A percentile compares a stretch with the other conserved stretches of the same genome.
These are phyloP conservation scores for Pyrenopolyporus hunteri DNA, from an alignment of 495 filamentous ascomycete species.

Conservation along the genomic window DNA sequence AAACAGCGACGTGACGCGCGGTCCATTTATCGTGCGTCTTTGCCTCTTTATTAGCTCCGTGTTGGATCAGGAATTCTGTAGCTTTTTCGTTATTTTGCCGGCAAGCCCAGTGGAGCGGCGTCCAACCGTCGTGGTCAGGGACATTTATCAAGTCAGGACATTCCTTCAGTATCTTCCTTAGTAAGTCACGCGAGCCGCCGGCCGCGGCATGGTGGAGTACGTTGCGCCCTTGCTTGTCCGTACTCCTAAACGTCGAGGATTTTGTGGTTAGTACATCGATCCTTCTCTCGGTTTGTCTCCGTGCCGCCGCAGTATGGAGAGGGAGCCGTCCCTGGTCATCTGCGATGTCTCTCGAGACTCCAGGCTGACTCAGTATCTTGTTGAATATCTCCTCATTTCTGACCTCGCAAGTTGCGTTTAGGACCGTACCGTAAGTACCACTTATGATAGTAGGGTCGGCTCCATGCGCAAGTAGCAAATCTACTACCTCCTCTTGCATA, in stretches of 20 bases:
- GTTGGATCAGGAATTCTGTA: conserved; percentile 13
- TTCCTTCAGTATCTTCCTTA: conserved; percentile 8
- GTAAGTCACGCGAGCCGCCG: neutral
- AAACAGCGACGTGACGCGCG: conserved; percentile 19
- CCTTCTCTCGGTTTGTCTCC: neutral
- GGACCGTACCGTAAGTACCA: conserved; percentile 23
- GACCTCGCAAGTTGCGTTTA: conserved; percentile 22
- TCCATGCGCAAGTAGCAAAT: conserved; percentile 31
- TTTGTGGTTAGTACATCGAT: conserved; percentile 5
- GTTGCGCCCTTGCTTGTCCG: conserved; percentile 26
- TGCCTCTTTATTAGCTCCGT: conserved; percentile 25
- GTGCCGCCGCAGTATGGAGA: conserved; percentile 20
- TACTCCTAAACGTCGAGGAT: conserved; percentile 8
- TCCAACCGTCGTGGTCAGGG: conserved; percentile 27
- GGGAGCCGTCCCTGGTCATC: conserved; percentile 25
- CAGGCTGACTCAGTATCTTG: conserved; percentile 15
- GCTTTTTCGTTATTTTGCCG: neutral
- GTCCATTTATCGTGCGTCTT: conserved; percentile 16
- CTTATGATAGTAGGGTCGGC: conserved; percentile 21
- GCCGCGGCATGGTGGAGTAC: conserved; percentile 20
- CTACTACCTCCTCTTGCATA: conserved; percentile 11
- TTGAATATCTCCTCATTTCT: conserved; percentile 11
- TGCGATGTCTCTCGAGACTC: conserved; percentile 5
- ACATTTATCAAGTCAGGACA: conserved; percentile 17
- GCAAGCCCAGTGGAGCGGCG: conserved; percentile 39